These are phyloP conservation scores for Wickerhamomyces sp. DNA, from an alignment of 1,139 yeast genomes.

Conservation along the genomic window DNA sequence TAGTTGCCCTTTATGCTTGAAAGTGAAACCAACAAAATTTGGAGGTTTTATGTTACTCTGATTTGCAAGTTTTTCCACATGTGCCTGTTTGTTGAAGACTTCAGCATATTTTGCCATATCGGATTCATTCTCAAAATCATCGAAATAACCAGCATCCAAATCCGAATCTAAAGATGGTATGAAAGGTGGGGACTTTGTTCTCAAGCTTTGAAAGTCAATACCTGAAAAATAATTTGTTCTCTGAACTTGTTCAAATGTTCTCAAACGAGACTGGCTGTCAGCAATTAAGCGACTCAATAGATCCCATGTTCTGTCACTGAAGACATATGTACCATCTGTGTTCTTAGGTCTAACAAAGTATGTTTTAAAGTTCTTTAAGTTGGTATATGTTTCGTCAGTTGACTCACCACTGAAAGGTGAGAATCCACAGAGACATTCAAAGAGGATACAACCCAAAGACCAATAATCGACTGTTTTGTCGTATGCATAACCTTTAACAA, in stretches of 20 bases:
- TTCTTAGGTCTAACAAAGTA: slow-evolving; percentile 87
- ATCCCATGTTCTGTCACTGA: slow-evolving; percentile 97
- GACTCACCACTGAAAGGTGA: slow-evolving; percentile 96
- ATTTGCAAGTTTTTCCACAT: slow-evolving; percentile 77
- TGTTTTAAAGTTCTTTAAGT: slow-evolving; percentile 89
- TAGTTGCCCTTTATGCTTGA: slow-evolving; percentile 73
- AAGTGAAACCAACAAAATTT: slow-evolving; percentile 94
- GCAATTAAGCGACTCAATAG: slow-evolving; percentile 76
- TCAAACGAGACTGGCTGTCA: slow-evolving; percentile 68
- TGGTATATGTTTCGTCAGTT: slow-evolving; percentile 92
- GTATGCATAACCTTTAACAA: slow-evolving; percentile 78
- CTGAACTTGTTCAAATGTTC: slow-evolving; percentile 76
- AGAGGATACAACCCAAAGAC: slow-evolving; percentile 95
- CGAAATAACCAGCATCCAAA: slow-evolving; percentile 98
- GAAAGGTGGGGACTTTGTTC: slow-evolving; percentile 82
- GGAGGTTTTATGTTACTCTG: slow-evolving; percentile 54
- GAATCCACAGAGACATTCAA: slow-evolving; percentile 89
- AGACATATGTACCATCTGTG: slow-evolving; percentile 85
- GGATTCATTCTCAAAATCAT: slow-evolving; percentile 92
- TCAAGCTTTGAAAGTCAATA: slow-evolving; percentile 68
- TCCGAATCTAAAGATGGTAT: slow-evolving; percentile 96
- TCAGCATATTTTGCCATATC: slow-evolving; percentile 98
- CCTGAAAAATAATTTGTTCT: slow-evolving; percentile 80
- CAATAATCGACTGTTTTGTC: slow-evolving; percentile 97
- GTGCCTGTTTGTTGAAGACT: slow-evolving; percentile 85